These are phyloP conservation scores for Anthracocystis panici-leucophaei DNA, from an alignment of 1,284 basidiomycete species.

Conservation along the genomic window DNA sequence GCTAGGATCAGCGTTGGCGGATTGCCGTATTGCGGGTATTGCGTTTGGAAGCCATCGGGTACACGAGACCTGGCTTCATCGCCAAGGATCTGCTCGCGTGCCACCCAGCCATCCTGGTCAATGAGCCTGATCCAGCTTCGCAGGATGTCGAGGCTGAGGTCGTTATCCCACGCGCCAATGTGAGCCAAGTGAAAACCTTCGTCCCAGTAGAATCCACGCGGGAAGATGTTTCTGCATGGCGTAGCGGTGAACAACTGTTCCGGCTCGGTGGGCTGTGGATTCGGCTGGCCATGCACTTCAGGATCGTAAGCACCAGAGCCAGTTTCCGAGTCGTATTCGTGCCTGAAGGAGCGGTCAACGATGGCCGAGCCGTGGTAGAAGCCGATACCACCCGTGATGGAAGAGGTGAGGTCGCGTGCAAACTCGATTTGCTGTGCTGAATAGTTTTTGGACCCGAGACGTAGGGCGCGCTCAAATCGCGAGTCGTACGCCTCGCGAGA, in stretches of 20 bases:
- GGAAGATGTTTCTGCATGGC: conserved; percentile 93
- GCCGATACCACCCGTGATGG: conserved; percentile 88
- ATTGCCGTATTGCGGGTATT: conserved; percentile 92
- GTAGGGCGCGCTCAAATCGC: conserved; percentile 80
- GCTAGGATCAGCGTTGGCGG: conserved; percentile 93
- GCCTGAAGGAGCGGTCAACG: conserved; percentile 83
- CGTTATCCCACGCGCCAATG: conserved; percentile 91
- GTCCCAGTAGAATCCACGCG: conserved; percentile 97
- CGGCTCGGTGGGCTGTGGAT: conserved; percentile 73
- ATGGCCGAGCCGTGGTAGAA: conserved; percentile 94
- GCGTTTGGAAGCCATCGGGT: conserved; percentile 87
- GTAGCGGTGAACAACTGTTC: conserved; percentile 85
- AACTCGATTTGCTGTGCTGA: conserved; percentile 76
- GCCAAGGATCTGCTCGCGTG: conserved; percentile 91
- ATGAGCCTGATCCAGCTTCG: conserved; percentile 89
- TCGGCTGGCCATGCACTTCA: conserved; percentile 50
- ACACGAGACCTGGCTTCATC: conserved; percentile 85
- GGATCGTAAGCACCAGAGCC: conserved; percentile 53
- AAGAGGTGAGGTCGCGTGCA: conserved; percentile 88
- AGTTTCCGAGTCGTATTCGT: conserved; percentile 81
- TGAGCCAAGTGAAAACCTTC: conserved; percentile 94
- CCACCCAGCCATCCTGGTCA: conserved; percentile 94
- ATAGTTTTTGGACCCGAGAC: conserved; percentile 72
- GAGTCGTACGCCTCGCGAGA: conserved; percentile 76
- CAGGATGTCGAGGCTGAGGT: conserved; percentile 88